Conservation (phyloP, 2,329 filamentous ascomycete species). For the Claviceps arundinis region DNA sequence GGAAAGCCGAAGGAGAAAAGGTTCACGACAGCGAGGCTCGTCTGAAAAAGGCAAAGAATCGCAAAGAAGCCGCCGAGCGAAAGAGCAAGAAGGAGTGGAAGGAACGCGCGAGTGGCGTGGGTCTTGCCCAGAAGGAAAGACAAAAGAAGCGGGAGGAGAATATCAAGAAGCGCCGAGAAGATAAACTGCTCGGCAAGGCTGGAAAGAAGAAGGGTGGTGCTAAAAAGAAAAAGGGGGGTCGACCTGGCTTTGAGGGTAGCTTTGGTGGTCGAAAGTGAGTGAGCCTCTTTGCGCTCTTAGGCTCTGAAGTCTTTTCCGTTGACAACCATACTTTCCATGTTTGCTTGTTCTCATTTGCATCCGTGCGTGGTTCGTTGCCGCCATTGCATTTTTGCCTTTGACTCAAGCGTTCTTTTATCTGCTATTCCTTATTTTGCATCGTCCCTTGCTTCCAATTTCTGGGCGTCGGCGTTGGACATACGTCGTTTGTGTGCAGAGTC, state of each 20-base stretch:
- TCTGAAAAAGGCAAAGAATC: slow-evolving; percentile 88
- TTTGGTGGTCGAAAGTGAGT: slow-evolving; percentile 42
- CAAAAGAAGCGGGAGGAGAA: slow-evolving; percentile 77
- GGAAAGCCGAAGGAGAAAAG: slow-evolving; percentile 77
- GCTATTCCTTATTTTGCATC: not conserved
- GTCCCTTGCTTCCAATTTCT: not conserved
- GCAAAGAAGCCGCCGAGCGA: slow-evolving; percentile 78
- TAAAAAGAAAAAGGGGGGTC: slow-evolving; percentile 35
- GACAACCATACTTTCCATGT: not conserved
- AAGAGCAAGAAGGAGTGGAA: slow-evolving; percentile 87
- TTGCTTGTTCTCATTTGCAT: not conserved
- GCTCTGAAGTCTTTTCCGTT: not conserved
- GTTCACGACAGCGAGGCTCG: slow-evolving; percentile 75
- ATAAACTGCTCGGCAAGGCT: slow-evolving; percentile 48
- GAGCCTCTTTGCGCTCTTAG: too few relatives aligned
- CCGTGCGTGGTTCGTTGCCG: too few relatives aligned
- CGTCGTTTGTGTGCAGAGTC: not conserved
- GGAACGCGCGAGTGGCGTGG: slow-evolving; percentile 58
- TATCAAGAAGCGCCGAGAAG: slow-evolving; percentile 58
- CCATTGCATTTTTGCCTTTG: not conserved
- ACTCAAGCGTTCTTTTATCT: not conserved
- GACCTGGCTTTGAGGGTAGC: slow-evolving; percentile 56
- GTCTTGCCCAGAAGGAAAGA: slow-evolving; percentile 62
- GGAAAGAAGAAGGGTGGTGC: slow-evolving; percentile 42
- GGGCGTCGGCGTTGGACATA: slow-evolving; percentile 5